Conservation (phyloP, 2,329 filamentous ascomycete genomes). For the Westerdykella sp. region DNA sequence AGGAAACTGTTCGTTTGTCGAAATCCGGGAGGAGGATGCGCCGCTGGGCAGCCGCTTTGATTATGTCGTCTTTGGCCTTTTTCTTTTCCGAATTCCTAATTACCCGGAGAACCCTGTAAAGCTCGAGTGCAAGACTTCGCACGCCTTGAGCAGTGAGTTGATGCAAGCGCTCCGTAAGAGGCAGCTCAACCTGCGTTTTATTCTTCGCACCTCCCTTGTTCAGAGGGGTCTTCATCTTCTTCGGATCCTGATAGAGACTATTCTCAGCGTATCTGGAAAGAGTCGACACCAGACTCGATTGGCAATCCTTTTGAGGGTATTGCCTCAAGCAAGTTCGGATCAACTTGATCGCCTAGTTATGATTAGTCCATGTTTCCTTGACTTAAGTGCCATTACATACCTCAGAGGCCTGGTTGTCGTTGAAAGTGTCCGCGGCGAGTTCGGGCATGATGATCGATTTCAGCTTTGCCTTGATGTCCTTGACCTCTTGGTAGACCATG, state of each 20-base stretch:
- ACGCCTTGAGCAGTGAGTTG: conserved; percentile 10
- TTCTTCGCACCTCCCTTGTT: not conserved
- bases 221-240: not conserved
- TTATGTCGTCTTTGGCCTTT: not conserved
- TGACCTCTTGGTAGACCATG: not conserved
- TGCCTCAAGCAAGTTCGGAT: not conserved
- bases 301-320: conserved; percentile 2
- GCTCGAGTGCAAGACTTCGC: conserved; percentile 1
- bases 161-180: conserved; percentile 3
- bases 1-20: conserved; percentile 6
- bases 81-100: conserved; percentile 9
- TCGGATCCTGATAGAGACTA: not conserved
- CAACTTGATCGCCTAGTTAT: not conserved
- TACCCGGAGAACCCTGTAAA: conserved; percentile 2
- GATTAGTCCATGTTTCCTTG: too few species aligned
- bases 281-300: not conserved
- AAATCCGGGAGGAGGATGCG: conserved; percentile 10
- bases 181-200: not conserved
- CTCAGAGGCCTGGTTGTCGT: not conserved
- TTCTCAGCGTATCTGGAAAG: not conserved
- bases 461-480: not conserved
- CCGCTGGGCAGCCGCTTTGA: conserved; percentile 15
- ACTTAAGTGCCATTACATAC: not conserved
- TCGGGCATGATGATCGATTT: not conserved
- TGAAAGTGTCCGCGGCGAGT: not conserved